A percentile compares a stretch with the other conserved stretches of the same genome.
These are phyloP conservation scores for Phytophthora agathidicida DNA, from an alignment of 352 stramenopile species.

Conservation along the genomic window DNA sequence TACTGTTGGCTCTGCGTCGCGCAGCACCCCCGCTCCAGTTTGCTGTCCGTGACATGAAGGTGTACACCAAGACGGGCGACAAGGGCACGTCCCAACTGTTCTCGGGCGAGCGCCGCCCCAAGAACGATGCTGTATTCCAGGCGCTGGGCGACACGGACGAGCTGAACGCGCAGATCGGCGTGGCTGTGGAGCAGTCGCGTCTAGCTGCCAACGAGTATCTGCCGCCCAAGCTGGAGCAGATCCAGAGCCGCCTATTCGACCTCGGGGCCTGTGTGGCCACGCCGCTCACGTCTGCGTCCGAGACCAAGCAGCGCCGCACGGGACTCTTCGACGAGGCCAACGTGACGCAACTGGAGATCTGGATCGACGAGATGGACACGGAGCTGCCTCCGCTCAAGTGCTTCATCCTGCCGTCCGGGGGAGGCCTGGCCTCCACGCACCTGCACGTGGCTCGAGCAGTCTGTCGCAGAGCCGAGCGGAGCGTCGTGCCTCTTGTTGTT, in stretches of 20 bases:
- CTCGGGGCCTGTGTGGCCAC: conserved; percentile 90
- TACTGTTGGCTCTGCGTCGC: conserved; percentile 10
- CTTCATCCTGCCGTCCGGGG: conserved; percentile 87
- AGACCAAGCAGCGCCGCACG: conserved; percentile 69
- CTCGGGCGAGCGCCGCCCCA: conserved; percentile 87
- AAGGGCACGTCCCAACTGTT: conserved; percentile 93
- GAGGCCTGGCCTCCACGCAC: conserved; percentile 80
- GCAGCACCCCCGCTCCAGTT: neutral
- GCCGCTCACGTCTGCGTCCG: conserved; percentile 63
- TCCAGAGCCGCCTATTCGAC: conserved; percentile 92
- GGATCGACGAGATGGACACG: conserved; percentile 91
- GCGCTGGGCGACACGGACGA: conserved; percentile 92
- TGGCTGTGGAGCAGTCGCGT: conserved; percentile 64
- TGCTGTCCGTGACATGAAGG: conserved; percentile 65
- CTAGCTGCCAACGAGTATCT: conserved; percentile 49
- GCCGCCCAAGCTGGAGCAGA: conserved; percentile 72
- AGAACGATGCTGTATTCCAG: conserved; percentile 89
- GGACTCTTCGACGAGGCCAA: conserved; percentile 71
- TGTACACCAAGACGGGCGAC: conserved; percentile 94
- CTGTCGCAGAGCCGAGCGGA: conserved; percentile 87
- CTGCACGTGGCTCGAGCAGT: conserved; percentile 87
- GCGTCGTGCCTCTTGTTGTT: conserved; percentile 78
- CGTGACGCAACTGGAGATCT: conserved; percentile 68
- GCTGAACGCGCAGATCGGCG: conserved; percentile 83
- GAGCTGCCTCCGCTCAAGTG: conserved; percentile 82